Conservation (phyloP, 2,329 filamentous ascomycete species). For the Coniella vitis region DNA sequence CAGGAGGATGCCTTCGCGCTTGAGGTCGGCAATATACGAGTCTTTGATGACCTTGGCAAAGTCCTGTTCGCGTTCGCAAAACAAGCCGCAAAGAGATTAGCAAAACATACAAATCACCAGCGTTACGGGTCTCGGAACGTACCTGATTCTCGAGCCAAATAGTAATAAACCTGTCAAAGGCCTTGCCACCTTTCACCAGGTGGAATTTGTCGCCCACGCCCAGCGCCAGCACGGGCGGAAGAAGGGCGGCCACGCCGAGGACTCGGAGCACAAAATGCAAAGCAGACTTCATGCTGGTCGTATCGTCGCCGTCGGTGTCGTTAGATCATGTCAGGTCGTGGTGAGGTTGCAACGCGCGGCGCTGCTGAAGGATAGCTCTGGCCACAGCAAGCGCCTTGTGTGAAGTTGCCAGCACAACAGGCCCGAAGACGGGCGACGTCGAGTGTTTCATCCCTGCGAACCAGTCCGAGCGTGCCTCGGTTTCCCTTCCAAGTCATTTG, state of each 20-base stretch:
- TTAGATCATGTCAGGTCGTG: background rate
- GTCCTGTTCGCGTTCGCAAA: slow-evolving; percentile 30
- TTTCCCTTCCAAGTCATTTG: no score
- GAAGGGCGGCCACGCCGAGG: slow-evolving; percentile 3
- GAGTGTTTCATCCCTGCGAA: slow-evolving; percentile 6
- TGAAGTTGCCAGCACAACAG: background rate
- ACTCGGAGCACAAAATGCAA: background rate
- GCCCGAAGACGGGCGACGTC: background rate
- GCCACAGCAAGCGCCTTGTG: no score
- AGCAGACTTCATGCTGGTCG: slow-evolving; percentile 4
- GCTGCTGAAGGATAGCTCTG: no score
- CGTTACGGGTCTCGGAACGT: slow-evolving; percentile 8
- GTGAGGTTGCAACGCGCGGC: no score
- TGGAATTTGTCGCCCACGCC: slow-evolving; percentile 14
- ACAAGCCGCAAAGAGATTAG: background rate
- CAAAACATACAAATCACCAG: background rate
- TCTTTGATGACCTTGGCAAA: slow-evolving; percentile 34
- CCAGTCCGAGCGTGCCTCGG: no score
- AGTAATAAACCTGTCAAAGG: slow-evolving; percentile 36
- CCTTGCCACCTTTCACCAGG: slow-evolving; percentile 27
- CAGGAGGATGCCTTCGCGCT: slow-evolving; percentile 36
- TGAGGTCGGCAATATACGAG: slow-evolving; percentile 32
- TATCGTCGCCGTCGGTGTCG: no score
- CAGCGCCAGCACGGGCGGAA: slow-evolving; percentile 7
- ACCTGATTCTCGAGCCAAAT: slow-evolving; percentile 40